A percentile compares a stretch with the other conserved stretches of the same genome.
Evolutionary conservation across 2,329 filamentous ascomycete species (phyloP).

Genomic region (Thielaviopsis populi): DNA sequence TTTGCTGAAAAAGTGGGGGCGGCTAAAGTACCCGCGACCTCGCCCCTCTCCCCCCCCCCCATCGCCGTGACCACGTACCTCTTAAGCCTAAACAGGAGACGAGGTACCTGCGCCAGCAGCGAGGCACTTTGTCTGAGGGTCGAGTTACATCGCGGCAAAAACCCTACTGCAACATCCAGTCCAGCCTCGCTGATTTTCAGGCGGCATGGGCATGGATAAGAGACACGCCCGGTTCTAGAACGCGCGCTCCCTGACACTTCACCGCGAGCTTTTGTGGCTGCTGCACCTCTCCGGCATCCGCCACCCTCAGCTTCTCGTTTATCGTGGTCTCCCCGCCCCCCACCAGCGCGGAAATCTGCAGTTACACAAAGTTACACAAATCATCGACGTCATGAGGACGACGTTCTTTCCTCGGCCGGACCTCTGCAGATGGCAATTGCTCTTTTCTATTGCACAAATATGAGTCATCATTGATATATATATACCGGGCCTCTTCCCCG

Average conservation of each 20-base stretch:
- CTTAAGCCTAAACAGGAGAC: constrained; percentile 1
- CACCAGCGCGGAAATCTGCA: not conserved
- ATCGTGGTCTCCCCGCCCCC: too few species aligned
- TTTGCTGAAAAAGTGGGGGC: not conserved
- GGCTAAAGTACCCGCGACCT: not conserved
- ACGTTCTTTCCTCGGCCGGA: not conserved
- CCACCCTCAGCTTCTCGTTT: not conserved
- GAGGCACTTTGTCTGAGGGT: not conserved
- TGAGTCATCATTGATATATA: not conserved
- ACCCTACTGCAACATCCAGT: not conserved
- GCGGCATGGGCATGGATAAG: not conserved
- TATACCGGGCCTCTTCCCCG: too few species aligned
- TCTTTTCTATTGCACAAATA: not conserved
- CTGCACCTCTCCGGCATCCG: not conserved
- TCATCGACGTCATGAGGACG: not conserved
- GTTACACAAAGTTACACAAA: not conserved
- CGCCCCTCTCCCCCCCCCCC: too few species aligned
- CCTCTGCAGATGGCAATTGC: not conserved
- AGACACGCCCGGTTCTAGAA: not conserved
- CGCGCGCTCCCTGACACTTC: not conserved
- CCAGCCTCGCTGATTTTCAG: constrained; percentile 7
- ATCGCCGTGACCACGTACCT: not conserved
- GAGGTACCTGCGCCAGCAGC: not conserved
- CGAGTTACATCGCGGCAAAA: not conserved
- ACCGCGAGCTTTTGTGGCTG: not conserved